Conservation (phyloP, 176 grass and related monocot species). For the Poa annua region DNA sequence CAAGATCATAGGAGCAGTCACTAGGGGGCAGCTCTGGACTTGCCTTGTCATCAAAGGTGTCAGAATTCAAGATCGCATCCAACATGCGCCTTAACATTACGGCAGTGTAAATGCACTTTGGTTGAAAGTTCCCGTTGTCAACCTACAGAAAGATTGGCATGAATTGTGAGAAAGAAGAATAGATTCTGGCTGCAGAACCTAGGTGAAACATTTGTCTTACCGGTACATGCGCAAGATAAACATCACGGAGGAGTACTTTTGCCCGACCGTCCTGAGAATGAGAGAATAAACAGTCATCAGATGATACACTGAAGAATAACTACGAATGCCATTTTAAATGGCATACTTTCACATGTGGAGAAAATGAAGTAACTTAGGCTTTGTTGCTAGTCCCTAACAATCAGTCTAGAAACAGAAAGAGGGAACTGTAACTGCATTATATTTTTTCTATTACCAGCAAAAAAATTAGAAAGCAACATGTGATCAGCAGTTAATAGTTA, state of each 20-base stretch:
- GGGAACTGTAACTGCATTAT: background rate
- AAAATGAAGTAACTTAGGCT: constrained; percentile 11
- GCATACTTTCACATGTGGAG: constrained; percentile 3
- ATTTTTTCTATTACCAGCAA: constrained; percentile 6
- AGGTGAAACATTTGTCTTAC: constrained; percentile 56
- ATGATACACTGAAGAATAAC: background rate
- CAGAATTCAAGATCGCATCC: constrained; percentile 81
- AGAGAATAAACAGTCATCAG: background rate
- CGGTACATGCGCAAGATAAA: constrained; percentile 94
- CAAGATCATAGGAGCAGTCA: constrained; percentile 12
- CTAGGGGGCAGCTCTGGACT: constrained; percentile 18
- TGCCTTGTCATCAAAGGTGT: constrained; percentile 97
- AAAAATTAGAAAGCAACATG: background rate
- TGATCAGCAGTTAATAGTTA: constrained; percentile 37
- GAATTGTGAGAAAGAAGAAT: constrained; percentile 5
- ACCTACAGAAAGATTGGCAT: constrained; percentile 53
- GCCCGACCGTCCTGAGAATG: constrained; percentile 66
- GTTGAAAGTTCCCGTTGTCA: constrained; percentile 61
- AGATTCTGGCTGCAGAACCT: constrained; percentile 34
- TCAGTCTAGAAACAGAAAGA: background rate
- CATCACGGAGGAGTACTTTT: constrained; percentile 70
- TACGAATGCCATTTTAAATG: background rate
- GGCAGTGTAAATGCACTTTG: constrained; percentile 87
- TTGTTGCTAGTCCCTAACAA: background rate
- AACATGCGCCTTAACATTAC: constrained; percentile 97